These are phyloP conservation scores for Nannizziopsis barbatae DNA, from an alignment of 2,329 filamentous ascomycete genomes.

Conservation along the genomic window DNA sequence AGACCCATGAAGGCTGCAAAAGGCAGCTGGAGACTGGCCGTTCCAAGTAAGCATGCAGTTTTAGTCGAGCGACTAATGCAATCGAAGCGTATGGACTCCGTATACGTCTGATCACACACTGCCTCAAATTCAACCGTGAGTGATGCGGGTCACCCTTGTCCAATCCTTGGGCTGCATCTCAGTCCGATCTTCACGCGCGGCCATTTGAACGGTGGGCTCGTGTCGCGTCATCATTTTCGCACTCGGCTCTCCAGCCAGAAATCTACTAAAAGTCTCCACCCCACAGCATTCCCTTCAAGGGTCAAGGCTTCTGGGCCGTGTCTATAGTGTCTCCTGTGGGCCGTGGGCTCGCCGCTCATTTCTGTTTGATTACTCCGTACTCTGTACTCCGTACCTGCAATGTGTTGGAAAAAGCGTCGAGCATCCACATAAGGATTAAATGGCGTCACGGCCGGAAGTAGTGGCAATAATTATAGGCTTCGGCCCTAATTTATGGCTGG, in stretches of 20 bases:
- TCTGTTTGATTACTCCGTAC: too few species aligned
- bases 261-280: neutral
- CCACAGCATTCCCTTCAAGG: neutral
- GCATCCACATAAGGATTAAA: too few species aligned
- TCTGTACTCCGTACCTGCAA: too few species aligned
- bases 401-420: too few species aligned
- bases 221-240: neutral
- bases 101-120: slow-evolving; percentile 12
- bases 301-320: neutral
- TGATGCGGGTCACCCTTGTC: slow-evolving; percentile 8
- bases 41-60: neutral
- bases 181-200: slow-evolving; percentile 8
- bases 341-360: too few species aligned
- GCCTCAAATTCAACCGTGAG: neutral
- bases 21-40: slow-evolving; percentile 2
- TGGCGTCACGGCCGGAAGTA: too few species aligned
- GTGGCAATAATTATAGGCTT: too few species aligned
- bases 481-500: too few species aligned
- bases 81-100: neutral
- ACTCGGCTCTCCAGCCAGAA: neutral
- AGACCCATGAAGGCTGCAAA: neutral
- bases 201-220: slow-evolving; percentile 5
- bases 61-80: slow-evolving; percentile 1
- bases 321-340: too few species aligned
- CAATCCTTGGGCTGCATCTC: slow-evolving; percentile 3